Conservation (phyloP, 164 flowering plant species). For the Aristolochia fimbriata region DNA sequence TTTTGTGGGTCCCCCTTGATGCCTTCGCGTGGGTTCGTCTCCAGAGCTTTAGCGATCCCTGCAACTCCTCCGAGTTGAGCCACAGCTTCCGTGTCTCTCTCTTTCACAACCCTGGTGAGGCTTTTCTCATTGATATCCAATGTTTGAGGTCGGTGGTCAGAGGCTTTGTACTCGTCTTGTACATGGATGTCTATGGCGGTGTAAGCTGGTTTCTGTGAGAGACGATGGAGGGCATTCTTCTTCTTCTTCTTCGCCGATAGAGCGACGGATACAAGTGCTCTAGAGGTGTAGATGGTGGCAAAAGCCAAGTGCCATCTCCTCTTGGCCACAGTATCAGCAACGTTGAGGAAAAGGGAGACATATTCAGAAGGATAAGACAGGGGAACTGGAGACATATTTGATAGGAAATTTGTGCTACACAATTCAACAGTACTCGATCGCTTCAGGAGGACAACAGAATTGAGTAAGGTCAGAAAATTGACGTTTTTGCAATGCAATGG, state of each 20-base stretch:
- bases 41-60: background rate
- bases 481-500: too few species aligned
- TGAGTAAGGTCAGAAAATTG: too few species aligned
- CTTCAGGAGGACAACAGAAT: too few species aligned
- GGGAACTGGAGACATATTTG: too few species aligned
- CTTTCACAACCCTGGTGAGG: background rate
- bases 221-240: background rate
- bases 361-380: too few species aligned
- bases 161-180: background rate
- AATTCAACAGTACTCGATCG: too few species aligned
- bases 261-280: constrained; percentile 1
- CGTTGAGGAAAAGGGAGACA: constrained; percentile 1
- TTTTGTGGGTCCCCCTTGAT: background rate
- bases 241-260: background rate
- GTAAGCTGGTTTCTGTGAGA: background rate
- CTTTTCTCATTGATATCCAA: background rate
- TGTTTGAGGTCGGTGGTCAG: too few species aligned
- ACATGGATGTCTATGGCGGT: background rate
- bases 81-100: background rate
- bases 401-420: too few species aligned
- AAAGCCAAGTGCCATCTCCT: constrained; percentile 5
- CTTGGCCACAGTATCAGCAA: background rate
- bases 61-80: background rate
- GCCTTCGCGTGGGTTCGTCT: background rate
- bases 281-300: constrained; percentile 1